phyloP scores from a whole-genome alignment of 192 early-diverging fungal species.

The Polychytrium aggregatum region DNA sequence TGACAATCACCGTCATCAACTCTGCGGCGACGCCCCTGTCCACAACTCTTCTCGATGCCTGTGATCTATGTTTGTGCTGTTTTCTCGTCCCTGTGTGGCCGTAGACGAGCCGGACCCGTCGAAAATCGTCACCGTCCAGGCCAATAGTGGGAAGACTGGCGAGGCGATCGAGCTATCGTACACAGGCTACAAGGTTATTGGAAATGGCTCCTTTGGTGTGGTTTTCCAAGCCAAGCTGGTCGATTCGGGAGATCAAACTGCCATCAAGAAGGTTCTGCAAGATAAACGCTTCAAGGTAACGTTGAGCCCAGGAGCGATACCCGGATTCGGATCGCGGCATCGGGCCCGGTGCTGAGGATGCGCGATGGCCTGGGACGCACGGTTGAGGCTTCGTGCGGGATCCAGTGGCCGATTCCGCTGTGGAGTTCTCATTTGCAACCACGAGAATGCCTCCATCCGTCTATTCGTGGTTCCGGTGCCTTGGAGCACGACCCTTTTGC shows the following conservation, averaged over 20 bases:
- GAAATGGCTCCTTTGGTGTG: conserved; percentile 97
- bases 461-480: no score
- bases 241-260: conserved; percentile 67
- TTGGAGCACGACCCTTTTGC: no score
- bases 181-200: conserved; percentile 85
- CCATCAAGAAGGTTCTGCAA: conserved; percentile 97
- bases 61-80: background rate
- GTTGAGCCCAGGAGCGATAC: background rate
- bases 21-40: no score
- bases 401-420: no score
- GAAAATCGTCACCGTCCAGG: conserved; percentile 47
- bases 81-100: background rate
- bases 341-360: no score
- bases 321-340: no score
- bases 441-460: no score
- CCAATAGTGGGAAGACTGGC: conserved; percentile 78
- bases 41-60: no score
- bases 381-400: no score
- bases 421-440: no score
- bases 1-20: no score
- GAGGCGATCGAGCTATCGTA: conserved; percentile 80
- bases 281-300: conserved; percentile 95
- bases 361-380: no score
- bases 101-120: conserved; percentile 18
- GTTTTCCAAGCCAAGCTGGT: conserved; percentile 90